Evolutionary conservation across 495 filamentous ascomycete genomes (phyloP), one percentile per base, ranked within the genome.

Genomic region (Xylaria acuta): DNA sequence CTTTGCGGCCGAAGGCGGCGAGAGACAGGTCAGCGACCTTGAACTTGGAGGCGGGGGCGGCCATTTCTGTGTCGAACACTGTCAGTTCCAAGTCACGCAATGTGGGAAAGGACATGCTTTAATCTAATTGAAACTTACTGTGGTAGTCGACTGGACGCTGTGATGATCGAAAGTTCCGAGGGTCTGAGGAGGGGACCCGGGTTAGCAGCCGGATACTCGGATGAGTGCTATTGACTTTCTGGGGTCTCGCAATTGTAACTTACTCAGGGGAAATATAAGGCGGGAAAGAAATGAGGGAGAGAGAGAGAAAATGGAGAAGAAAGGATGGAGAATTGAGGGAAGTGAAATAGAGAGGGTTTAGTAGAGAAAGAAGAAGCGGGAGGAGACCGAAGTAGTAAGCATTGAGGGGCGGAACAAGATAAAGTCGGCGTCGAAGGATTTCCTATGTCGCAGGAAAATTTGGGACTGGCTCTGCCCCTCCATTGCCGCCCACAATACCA

Each of bases 1-100:
- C 96, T 82, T 95, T 95, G 86, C 96, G 96, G 84, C 96, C 96
- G 81, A 99, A 99, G 82, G 96, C 96, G 80, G 96, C 95, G 81
- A 98, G 90, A 80, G 92, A 93, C 84, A 99, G 92, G 88, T 99
- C 96, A 79, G 95, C 94, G 87, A 99, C 94, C 92, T 98, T 97
- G 91, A 91, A 96, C 83, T 92, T 95, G 81, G 91, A 87, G 76
- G 95, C 95, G 83, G 95, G 95, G 80, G 94, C 92, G 87, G 88
- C 80, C 85, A 88, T 91, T 80, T 69, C 72, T 77, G 58, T 32
- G 49, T 43, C 36, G 56, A 73, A 22, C 36, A 54, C 18, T 27
- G 71, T 76, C 68, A 75, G 71, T 36, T 14, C 12, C 9, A 30
- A 12, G 36, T 18, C 47, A 36, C 32, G 22, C 8, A 16, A 40